These are phyloP conservation scores for Cladobotryum mycophilum DNA, from an alignment of 2,329 filamentous ascomycete species.

Conservation along the genomic window DNA sequence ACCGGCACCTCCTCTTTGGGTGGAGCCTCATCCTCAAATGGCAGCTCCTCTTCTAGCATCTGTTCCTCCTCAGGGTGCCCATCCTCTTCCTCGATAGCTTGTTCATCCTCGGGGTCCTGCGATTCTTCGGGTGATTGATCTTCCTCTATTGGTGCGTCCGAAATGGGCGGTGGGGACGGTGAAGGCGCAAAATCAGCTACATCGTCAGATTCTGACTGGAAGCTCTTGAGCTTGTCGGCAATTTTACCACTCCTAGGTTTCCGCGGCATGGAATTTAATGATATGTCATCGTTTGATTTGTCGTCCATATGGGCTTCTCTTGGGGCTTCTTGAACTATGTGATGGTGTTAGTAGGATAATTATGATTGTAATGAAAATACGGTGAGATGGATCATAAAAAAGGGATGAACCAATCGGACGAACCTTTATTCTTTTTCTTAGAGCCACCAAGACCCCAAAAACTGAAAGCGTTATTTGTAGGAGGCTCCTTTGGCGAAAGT, in stretches of 20 bases:
- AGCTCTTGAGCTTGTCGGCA: constrained; percentile 51
- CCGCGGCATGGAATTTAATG: constrained; percentile 38
- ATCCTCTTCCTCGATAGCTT: constrained; percentile 17
- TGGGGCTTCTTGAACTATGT: constrained; percentile 38
- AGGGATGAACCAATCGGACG: constrained; percentile 22
- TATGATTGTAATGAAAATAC: constrained; percentile 23
- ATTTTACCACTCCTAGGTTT: constrained; percentile 47
- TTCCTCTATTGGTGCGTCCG: constrained; percentile 16
- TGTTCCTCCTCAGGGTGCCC: constrained; percentile 25
- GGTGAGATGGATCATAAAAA: not conserved
- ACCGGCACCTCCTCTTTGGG: constrained; percentile 29
- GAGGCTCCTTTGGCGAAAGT: constrained; percentile 26
- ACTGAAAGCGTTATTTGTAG: constrained; percentile 41
- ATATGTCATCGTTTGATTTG: constrained; percentile 21
- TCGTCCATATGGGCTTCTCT: constrained; percentile 25
- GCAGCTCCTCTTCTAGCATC: not conserved
- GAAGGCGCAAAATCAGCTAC: constrained; percentile 30
- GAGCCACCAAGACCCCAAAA: constrained; percentile 47
- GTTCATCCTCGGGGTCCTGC: constrained; percentile 9
- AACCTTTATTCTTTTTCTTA: constrained; percentile 42
- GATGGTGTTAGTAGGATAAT: constrained; percentile 47
- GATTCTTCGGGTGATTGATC: constrained; percentile 5
- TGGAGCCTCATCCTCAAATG: constrained; percentile 30
- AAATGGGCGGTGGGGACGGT: constrained; percentile 32
- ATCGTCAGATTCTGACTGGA: constrained; percentile 41